A percentile compares a stretch with the other conserved stretches of the same genome.
phyloP scores from a whole-genome alignment of 2,329 filamentous ascomycete genomes.

The Fusarium incarnatum region DNA sequence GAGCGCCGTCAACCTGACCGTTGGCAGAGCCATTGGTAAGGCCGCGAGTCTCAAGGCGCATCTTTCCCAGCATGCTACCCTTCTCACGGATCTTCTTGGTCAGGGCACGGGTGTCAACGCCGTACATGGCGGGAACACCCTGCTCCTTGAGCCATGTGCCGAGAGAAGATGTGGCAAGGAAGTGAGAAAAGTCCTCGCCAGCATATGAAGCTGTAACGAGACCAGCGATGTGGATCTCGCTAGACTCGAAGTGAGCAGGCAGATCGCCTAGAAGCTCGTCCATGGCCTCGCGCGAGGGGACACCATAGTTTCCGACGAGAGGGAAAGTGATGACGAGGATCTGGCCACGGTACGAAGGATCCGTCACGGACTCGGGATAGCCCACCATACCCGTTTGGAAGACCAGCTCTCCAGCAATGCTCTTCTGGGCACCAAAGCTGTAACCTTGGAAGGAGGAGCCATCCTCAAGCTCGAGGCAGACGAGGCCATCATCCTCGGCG shows the following conservation, averaged over 20 bases:
- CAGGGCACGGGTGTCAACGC: slow-evolving; percentile 90
- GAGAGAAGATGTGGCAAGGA: slow-evolving; percentile 88
- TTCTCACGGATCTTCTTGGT: slow-evolving; percentile 95
- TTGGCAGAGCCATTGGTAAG: slow-evolving; percentile 59
- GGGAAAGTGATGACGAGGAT: slow-evolving; percentile 98
- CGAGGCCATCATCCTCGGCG: slow-evolving; percentile 68
- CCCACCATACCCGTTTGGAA: slow-evolving; percentile 99
- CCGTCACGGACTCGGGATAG: slow-evolving; percentile 93
- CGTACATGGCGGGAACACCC: slow-evolving; percentile 91
- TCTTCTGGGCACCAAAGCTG: slow-evolving; percentile 96
- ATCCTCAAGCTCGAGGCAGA: slow-evolving; percentile 93
- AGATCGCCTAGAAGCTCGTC: slow-evolving; percentile 88
- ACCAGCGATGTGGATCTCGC: slow-evolving; percentile 92
- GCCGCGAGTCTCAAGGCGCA: slow-evolving; percentile 75
- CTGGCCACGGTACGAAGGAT: slow-evolving; percentile 89
- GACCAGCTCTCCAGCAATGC: slow-evolving; percentile 94
- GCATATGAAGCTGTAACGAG: slow-evolving; percentile 91
- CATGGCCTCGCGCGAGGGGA: slow-evolving; percentile 85
- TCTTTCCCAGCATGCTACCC: slow-evolving; percentile 94
- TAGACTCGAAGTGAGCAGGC: slow-evolving; percentile 92
- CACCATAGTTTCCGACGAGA: slow-evolving; percentile 96
- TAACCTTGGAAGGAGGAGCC: slow-evolving; percentile 91
- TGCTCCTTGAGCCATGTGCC: slow-evolving; percentile 97
- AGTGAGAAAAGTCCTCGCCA: slow-evolving; percentile 95
- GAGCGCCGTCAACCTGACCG: slow-evolving; percentile 42